These are phyloP conservation scores for Cryoendolithus antarcticus DNA, from an alignment of 2,329 filamentous ascomycete genomes.

Conservation along the genomic window DNA sequence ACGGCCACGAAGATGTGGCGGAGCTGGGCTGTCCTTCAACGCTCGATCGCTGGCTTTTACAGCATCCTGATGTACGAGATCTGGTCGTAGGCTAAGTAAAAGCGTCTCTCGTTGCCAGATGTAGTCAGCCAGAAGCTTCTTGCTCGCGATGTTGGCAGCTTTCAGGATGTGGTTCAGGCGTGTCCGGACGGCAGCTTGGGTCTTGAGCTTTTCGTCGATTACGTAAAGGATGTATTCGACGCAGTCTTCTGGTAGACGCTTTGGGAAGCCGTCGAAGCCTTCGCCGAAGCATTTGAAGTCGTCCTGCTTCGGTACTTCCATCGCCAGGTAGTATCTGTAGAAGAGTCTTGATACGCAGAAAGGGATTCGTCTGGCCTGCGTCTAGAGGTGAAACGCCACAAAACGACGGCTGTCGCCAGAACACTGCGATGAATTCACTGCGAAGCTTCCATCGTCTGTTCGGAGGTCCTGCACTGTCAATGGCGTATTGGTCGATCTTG, in stretches of 20 bases:
- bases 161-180: slow-evolving; percentile 62
- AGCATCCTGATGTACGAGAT: slow-evolving; percentile 20
- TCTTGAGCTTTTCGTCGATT: slow-evolving; percentile 42
- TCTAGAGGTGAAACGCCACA: no score
- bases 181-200: slow-evolving; percentile 42
- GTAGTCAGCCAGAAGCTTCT: slow-evolving; percentile 62
- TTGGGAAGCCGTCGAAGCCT: slow-evolving; percentile 53
- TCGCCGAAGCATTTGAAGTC: slow-evolving; percentile 55
- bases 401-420: no score
- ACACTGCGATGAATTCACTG: no score
- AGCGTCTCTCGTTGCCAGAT: slow-evolving; percentile 92
- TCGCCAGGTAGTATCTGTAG: slow-evolving; percentile 6
- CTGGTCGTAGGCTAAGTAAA: slow-evolving; percentile 46
- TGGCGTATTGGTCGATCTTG: no score
- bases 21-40: slow-evolving; percentile 2
- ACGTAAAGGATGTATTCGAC: slow-evolving; percentile 75
- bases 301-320: slow-evolving; percentile 25
- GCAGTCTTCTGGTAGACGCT: slow-evolving; percentile 64
- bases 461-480: no score
- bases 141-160: slow-evolving; percentile 50
- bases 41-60: slow-evolving; percentile 22
- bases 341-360: neutral
- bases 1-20: slow-evolving; percentile 47
- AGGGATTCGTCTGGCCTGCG: neutral
- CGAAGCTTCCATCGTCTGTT: no score